These are phyloP conservation scores for Torulaspora globosa DNA, from an alignment of 1,139 yeast species.

Conservation along the genomic window DNA sequence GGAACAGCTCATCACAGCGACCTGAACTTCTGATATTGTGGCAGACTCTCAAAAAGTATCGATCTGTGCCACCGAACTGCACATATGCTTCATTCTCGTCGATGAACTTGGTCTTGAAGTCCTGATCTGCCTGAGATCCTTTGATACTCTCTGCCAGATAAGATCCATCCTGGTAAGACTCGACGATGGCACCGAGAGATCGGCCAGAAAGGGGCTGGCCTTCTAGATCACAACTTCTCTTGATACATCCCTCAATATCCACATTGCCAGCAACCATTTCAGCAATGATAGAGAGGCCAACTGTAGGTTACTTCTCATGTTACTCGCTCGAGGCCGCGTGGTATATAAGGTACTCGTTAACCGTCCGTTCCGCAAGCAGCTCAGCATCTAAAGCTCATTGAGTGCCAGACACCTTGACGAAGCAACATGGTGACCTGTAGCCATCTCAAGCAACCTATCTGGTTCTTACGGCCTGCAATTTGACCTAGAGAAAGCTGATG, in stretches of 20 bases:
- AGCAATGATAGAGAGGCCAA: not conserved
- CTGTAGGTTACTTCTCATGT: not conserved
- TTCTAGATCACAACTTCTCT: conserved; percentile 19
- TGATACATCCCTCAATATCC: not conserved
- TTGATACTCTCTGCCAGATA: conserved; percentile 13
- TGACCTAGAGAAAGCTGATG: not conserved
- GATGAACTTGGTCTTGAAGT: conserved; percentile 26
- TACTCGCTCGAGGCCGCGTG: not conserved
- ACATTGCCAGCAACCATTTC: not conserved
- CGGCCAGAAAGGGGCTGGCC: conserved; percentile 22
- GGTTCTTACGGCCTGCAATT: not conserved
- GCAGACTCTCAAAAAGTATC: conserved; percentile 19
- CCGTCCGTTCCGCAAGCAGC: not conserved
- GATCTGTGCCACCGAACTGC: conserved; percentile 1
- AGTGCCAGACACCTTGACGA: not conserved
- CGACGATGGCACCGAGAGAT: conserved; percentile 20
- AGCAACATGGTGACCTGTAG: not conserved
- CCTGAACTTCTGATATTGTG: conserved; percentile 20
- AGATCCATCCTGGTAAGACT: conserved; percentile 15
- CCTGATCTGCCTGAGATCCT: conserved; percentile 15
- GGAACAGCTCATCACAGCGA: conserved; percentile 35
- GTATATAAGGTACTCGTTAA: not conserved
- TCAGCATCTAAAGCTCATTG: not conserved
- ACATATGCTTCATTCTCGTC: conserved; percentile 16
- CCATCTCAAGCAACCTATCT: not conserved